Conservation (phyloP, 2,329 filamentous ascomycete genomes). For the Aspergillus fumigatiaffinis region DNA sequence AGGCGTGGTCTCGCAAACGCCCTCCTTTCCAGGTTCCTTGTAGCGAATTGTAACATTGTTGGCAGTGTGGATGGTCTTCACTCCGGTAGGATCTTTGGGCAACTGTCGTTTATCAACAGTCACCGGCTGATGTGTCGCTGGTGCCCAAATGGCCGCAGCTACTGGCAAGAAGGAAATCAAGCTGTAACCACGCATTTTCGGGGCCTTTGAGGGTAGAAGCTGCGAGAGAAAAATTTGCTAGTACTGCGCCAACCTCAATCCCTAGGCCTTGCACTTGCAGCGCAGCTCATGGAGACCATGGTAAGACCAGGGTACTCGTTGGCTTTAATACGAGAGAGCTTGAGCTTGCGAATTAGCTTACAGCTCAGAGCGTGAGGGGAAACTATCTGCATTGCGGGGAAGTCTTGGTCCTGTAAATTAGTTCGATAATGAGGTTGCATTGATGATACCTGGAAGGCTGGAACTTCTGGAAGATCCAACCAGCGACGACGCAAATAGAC, state of each 20-base stretch:
- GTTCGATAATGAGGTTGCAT: slow-evolving; percentile 6
- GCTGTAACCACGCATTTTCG: slow-evolving; percentile 19
- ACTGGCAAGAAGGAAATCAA: slow-evolving; percentile 21
- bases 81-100: slow-evolving; percentile 33
- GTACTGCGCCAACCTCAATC: neutral
- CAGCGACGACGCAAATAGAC: neutral
- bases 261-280: neutral
- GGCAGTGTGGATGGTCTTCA: slow-evolving; percentile 37
- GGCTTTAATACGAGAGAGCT: slow-evolving; percentile 1
- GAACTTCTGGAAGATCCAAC: neutral
- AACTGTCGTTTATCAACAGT: slow-evolving; percentile 27
- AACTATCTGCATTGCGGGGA: neutral
- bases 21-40: slow-evolving; percentile 52
- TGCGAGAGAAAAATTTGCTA: neutral
- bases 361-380: slow-evolving; percentile 6
- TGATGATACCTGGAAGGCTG: neutral
- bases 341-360: neutral
- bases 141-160: slow-evolving; percentile 11
- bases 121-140: slow-evolving; percentile 5
- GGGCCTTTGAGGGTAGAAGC: neutral
- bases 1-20: slow-evolving; percentile 53
- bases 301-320: neutral
- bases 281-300: neutral
- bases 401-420: neutral
- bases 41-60: slow-evolving; percentile 53